Base-by-base conservation (phyloP, 1,139 yeast genomes). In the Yamadazyma aaseri region DNA sequence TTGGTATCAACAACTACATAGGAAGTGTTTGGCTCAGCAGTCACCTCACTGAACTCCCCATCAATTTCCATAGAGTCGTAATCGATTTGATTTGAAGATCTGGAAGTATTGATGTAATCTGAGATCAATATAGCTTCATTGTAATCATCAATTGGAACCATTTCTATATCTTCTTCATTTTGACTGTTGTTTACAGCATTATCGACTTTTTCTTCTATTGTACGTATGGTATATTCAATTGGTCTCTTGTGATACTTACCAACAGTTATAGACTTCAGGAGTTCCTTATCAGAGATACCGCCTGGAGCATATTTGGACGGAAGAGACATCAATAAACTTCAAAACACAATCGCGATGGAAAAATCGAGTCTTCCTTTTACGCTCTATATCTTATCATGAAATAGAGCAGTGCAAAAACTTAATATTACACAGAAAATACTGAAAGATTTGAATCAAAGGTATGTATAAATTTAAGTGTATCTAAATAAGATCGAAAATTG, bases 1-100 rank as follows among this genome's bases (percentile, higher is more conserved):
- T 87, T 87, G 2, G 96, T 87, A 53, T 87, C 96, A 1, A 85
- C 63, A 0, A 86, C 77, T 36, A 86, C 41, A 31, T 51, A 58
- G n/a, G 71, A 60, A 4, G 51, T 34, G 36, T 56, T 57, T 2
- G 61, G 60, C 21, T 45, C 54, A 1, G 41, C 38, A 2, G 33
- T 26, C 26, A 39, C 51, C 33, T 42, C 50, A 37, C 35, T 28
- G 14, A 25, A 32, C 10, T 18, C 34, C 4, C 42, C 39, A 29
- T 50, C 51, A 9, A 53, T 38, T 4, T 57, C 58, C 44, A 51
- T 45, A 12, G 46, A 46, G 13, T 41, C 44, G 21, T 44, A 46
- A 10, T 38, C 41, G 5, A 48, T 31, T 36, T 53, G 17, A 12
- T 34, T 17, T 4, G 21, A n/a, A 8, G 32, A 17, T 45, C 51